Conservation (phyloP, 2,329 filamentous ascomycete genomes). For the Onygenales sp. region DNA sequence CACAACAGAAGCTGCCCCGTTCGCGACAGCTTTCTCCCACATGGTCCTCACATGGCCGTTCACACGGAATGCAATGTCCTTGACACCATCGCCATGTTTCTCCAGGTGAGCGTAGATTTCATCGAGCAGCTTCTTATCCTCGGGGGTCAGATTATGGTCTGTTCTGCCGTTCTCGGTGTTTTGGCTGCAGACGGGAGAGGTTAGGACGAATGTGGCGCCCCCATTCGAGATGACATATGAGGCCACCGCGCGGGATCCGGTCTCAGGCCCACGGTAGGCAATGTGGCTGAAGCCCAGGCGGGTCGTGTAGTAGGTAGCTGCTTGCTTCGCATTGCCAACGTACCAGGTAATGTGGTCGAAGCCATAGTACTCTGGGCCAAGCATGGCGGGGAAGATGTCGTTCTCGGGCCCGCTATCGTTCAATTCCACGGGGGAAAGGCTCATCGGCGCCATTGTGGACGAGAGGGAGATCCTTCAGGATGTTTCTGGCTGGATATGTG, state of each 20-base stretch:
- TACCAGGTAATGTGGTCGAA: conserved; percentile 91
- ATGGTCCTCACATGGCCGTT: conserved; percentile 64
- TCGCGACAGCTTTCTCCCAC: conserved; percentile 58
- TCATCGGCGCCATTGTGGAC: background rate
- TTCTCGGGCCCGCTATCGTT: background rate
- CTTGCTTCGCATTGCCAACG: conserved; percentile 89
- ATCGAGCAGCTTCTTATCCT: conserved; percentile 53
- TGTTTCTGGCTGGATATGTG: no score
- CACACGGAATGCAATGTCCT: conserved; percentile 85
- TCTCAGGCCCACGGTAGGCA: conserved; percentile 79
- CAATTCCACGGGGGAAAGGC: background rate
- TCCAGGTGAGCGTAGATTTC: conserved; percentile 74
- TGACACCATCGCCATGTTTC: conserved; percentile 79
- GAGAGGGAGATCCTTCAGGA: background rate
- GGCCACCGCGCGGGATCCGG: conserved; percentile 65
- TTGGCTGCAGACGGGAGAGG: conserved; percentile 60
- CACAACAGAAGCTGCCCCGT: conserved; percentile 57
- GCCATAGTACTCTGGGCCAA: conserved; percentile 34
- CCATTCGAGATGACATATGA: conserved; percentile 74
- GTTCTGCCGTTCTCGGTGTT: conserved; percentile 41
- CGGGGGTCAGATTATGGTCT: conserved; percentile 48
- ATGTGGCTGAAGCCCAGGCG: conserved; percentile 72
- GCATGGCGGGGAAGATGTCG: conserved; percentile 13
- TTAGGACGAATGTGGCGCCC: conserved; percentile 71
- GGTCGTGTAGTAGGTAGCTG: conserved; percentile 72